Conservation (phyloP, 1,139 yeast genomes). For the Protomyces arabidopsidicola region DNA sequence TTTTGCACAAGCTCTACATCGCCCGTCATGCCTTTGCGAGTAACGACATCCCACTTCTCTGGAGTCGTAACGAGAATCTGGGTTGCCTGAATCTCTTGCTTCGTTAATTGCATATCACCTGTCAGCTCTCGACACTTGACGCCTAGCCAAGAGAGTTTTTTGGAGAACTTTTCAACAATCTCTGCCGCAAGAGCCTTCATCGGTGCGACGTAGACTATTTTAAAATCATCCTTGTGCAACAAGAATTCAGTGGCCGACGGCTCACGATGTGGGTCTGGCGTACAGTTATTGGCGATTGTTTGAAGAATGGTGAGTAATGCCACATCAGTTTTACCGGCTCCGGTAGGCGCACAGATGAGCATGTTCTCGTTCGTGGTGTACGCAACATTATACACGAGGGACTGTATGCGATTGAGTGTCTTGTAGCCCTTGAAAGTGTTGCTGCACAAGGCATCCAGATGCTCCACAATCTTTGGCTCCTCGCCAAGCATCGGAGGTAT, state of each 20-base stretch:
- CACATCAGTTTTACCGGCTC: constrained; percentile 98
- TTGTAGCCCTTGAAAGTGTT: constrained; percentile 80
- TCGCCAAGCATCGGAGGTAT: constrained; percentile 49
- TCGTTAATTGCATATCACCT: constrained; percentile 93
- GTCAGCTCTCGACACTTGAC: constrained; percentile 83
- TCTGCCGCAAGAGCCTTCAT: constrained; percentile 95
- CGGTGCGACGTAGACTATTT: constrained; percentile 92
- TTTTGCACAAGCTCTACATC: constrained; percentile 82
- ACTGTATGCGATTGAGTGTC: constrained; percentile 80
- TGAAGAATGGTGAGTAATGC: constrained; percentile 80
- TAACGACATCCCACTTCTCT: constrained; percentile 98
- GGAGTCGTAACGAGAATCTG: constrained; percentile 96
- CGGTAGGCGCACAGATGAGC: constrained; percentile 98
- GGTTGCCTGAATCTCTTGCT: constrained; percentile 73
- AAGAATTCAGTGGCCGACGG: constrained; percentile 45
- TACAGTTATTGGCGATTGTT: constrained; percentile 67
- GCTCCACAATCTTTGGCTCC: constrained; percentile 50
- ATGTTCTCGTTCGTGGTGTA: constrained; percentile 90
- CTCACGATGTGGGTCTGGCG: constrained; percentile 34
- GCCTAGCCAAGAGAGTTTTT: constrained; percentile 77
- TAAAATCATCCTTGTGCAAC: constrained; percentile 75
- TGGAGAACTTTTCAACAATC: constrained; percentile 82
- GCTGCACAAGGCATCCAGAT: constrained; percentile 70
- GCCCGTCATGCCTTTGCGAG: constrained; percentile 71
- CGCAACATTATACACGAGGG: constrained; percentile 86